A percentile compares a stretch with the other conserved stretches of the same genome.
Conservation (phyloP, 2,329 filamentous ascomycete species). For the Calonectria pseudoturangicola region DNA sequence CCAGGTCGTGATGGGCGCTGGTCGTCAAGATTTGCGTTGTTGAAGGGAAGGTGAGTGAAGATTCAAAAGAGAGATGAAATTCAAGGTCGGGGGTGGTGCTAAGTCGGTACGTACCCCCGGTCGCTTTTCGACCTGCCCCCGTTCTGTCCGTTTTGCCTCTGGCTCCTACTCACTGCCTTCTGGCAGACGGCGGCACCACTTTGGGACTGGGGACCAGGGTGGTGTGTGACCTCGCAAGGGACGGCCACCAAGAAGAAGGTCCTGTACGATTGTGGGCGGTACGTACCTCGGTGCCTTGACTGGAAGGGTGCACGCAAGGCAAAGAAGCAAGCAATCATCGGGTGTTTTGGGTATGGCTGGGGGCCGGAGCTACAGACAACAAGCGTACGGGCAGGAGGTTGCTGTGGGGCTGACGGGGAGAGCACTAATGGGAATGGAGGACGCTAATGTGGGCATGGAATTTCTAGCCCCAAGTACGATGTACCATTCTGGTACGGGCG, state of each 20-base stretch:
- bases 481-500: slow-evolving; percentile 34
- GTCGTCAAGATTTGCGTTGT: slow-evolving; percentile 46
- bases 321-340: slow-evolving; percentile 33
- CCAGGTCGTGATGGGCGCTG: slow-evolving; percentile 45
- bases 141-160: slow-evolving; percentile 53
- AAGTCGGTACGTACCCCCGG: slow-evolving; percentile 55
- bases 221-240: slow-evolving; percentile 40
- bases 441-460: slow-evolving; percentile 41
- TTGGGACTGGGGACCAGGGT: slow-evolving; percentile 46
- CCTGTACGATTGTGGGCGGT: slow-evolving; percentile 20
- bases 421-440: slow-evolving; percentile 30
- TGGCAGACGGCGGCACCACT: slow-evolving; percentile 46
- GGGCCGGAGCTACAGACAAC: slow-evolving; percentile 48
- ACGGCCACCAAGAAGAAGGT: slow-evolving; percentile 25
- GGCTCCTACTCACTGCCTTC: slow-evolving; percentile 37
- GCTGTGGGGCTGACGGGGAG: slow-evolving; percentile 51
- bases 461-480: slow-evolving; percentile 39
- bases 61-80: slow-evolving; percentile 60
- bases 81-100: slow-evolving; percentile 57
- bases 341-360: slow-evolving; percentile 40
- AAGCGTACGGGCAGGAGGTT: slow-evolving; percentile 44
- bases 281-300: slow-evolving; percentile 33
- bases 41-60: slow-evolving; percentile 57
- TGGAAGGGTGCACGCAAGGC: slow-evolving; percentile 20
- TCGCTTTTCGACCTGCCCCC: slow-evolving; percentile 41